Evolutionary conservation across 306 rosid genomes (phyloP).

Genomic region (Begonia loranthoides): DNA sequence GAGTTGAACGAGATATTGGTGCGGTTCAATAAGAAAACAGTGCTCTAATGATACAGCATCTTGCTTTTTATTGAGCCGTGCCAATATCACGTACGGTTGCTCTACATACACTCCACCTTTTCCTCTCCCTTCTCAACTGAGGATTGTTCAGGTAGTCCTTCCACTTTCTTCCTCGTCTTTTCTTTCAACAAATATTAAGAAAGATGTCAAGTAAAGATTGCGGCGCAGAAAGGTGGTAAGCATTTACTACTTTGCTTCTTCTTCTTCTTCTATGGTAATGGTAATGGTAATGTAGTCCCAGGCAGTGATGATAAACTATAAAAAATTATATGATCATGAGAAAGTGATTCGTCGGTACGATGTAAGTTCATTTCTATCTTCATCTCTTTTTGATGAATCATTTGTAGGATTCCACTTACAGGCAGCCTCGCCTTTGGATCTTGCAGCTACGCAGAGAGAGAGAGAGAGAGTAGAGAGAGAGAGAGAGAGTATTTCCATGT

Average conservation of each 20-base stretch:
- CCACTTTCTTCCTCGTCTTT: constrained; percentile 5
- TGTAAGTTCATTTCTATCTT: too few species aligned
- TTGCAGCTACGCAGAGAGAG: constrained; percentile 7
- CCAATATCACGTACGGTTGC: constrained; percentile 92
- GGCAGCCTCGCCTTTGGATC: neutral
- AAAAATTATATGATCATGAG: too few species aligned
- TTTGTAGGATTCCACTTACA: too few species aligned
- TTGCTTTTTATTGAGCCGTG: constrained; percentile 97
- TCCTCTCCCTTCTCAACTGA: constrained; percentile 13
- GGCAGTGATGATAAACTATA: too few species aligned
- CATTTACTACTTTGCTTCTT: too few species aligned
- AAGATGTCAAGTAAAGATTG: too few species aligned
- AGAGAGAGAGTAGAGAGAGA: neutral
- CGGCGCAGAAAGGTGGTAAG: too few species aligned
- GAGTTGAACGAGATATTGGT: constrained; percentile 87
- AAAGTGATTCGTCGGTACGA: too few species aligned
- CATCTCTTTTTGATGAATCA: too few species aligned
- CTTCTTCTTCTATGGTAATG: too few species aligned
- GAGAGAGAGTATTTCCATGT: too few species aligned
- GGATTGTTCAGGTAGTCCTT: constrained; percentile 1
- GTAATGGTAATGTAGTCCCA: too few species aligned
- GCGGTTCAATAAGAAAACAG: constrained; percentile 93
- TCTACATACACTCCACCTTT: constrained; percentile 6
- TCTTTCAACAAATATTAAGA: neutral
- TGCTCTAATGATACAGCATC: constrained; percentile 22